phyloP scores from a whole-genome alignment of 495 filamentous ascomycete genomes.

The Penicillium antarcticum region DNA sequence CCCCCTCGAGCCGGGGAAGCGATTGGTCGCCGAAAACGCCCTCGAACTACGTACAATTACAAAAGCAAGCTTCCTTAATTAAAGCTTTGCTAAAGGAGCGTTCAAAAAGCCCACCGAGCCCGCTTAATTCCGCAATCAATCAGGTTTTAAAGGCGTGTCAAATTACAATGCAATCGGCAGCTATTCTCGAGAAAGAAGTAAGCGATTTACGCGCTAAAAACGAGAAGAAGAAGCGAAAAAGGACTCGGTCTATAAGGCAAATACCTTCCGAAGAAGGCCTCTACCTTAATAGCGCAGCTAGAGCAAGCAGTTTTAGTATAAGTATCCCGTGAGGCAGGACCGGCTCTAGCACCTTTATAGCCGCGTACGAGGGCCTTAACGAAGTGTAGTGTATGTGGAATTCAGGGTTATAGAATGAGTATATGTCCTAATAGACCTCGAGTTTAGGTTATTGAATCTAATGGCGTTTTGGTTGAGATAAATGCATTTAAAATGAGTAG shows the following conservation, averaged over 20 bases:
- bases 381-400: no score
- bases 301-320: no score
- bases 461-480: no score
- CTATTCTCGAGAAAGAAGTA: constrained; percentile 1
- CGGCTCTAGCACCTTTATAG: no score
- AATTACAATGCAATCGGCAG: background rate
- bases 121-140: background rate
- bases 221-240: background rate
- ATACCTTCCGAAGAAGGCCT: background rate
- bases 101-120: background rate
- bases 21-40: background rate
- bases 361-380: no score
- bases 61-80: constrained; percentile 1
- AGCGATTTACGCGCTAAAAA: background rate
- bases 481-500: no score
- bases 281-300: no score
- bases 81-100: background rate
- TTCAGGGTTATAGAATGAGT: no score
- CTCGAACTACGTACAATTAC: background rate
- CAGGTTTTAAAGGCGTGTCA: constrained; percentile 4
- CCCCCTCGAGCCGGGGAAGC: background rate
- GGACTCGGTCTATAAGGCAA: background rate
- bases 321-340: no score
- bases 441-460: no score
- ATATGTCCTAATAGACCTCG: no score